phyloP scores from a whole-genome alignment of 495 filamentous ascomycete species.

The Viridothelium virens region DNA sequence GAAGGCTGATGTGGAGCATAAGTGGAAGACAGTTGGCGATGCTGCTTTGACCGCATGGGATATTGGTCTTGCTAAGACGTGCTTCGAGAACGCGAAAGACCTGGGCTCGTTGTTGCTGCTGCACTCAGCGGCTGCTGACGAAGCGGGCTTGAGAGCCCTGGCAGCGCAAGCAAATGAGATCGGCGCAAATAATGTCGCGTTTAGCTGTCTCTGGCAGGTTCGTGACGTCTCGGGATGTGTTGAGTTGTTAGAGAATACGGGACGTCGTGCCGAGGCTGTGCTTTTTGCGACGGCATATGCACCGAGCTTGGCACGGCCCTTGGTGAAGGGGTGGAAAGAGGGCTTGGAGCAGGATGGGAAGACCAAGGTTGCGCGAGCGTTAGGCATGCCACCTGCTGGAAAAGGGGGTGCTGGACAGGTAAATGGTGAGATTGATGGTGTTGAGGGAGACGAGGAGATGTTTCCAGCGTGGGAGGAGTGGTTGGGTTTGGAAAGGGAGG shows the following conservation, averaged over 20 bases:
- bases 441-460: constrained; percentile 69
- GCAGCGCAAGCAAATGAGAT: constrained; percentile 64
- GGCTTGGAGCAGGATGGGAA: constrained; percentile 71
- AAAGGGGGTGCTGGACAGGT: constrained; percentile 25
- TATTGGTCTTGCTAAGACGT: constrained; percentile 78
- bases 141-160: constrained; percentile 61
- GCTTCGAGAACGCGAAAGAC: constrained; percentile 83
- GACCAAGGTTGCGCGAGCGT: constrained; percentile 68
- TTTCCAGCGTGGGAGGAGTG: constrained; percentile 96
- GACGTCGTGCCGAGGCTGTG: constrained; percentile 73
- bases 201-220: constrained; percentile 80
- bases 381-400: constrained; percentile 62
- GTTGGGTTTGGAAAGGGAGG: constrained; percentile 69
- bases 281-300: constrained; percentile 92
- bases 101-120: constrained; percentile 81
- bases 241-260: constrained; percentile 68
- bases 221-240: constrained; percentile 77
- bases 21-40: constrained; percentile 95
- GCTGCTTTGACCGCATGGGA: constrained; percentile 84
- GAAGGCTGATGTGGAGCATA: constrained; percentile 80
- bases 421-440: constrained; percentile 36
- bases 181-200: constrained; percentile 83
- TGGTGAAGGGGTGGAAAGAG: constrained; percentile 71
- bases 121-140: constrained; percentile 71
- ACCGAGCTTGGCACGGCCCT: constrained; percentile 62